Evolutionary conservation across 148 eudicot species (phyloP).

Genomic region (Vaccinium corymbosum): DNA sequence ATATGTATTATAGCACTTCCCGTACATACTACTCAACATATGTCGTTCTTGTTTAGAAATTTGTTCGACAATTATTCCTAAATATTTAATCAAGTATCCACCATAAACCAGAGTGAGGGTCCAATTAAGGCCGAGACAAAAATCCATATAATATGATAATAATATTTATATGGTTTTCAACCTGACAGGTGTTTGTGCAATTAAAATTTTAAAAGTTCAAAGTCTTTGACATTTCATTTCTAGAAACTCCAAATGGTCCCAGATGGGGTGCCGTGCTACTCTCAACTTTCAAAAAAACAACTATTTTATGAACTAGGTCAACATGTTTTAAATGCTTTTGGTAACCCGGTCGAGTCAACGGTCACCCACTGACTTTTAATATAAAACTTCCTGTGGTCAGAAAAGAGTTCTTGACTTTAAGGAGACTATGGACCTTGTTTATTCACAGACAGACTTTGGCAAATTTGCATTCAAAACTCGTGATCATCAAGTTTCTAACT

Average conservation of each 20-base stretch:
- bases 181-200: no score
- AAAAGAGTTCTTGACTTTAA: neutral
- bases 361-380: neutral
- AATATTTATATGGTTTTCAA: no score
- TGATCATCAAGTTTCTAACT: no score
- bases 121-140: no score
- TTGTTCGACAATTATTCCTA: no score
- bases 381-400: neutral
- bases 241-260: slow-evolving; percentile 3
- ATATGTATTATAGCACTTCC: no score
- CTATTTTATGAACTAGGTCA: neutral
- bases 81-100: no score
- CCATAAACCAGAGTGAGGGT: neutral
- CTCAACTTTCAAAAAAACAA: neutral
- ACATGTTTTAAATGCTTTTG: neutral
- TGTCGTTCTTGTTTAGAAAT: no score
- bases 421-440: neutral
- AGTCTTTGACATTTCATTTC: neutral
- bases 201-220: no score
- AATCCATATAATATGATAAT: no score
- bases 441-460: neutral
- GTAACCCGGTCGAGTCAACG: neutral
- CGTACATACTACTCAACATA: no score
- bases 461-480: no score
- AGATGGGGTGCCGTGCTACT: slow-evolving; percentile 1